Conservation (phyloP, 306 rosid species). For the Alnus rubra region DNA sequence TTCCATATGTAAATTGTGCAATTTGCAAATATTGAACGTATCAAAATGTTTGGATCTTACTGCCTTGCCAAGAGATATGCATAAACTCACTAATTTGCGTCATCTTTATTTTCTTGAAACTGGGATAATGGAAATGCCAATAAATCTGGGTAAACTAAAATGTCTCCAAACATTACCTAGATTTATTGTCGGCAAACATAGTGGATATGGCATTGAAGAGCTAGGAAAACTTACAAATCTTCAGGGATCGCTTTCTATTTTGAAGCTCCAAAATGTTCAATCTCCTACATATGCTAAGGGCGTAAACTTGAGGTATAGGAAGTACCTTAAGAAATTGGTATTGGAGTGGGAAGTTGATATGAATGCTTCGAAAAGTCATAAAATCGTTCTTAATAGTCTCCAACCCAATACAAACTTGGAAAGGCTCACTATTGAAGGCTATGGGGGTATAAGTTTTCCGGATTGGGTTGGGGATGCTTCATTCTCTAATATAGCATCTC, state of each 20-base stretch:
- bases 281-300: no score
- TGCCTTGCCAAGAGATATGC: not conserved
- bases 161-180: not conserved
- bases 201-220: conserved; percentile 11
- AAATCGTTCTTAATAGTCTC: no score
- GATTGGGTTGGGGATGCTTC: no score
- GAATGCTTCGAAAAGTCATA: not conserved
- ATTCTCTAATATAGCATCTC: no score
- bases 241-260: no score
- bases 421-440: no score
- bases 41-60: not conserved
- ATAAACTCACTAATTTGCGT: not conserved
- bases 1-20: not conserved
- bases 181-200: not conserved
- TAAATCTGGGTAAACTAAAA: not conserved
- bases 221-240: not conserved
- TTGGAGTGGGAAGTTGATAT: not conserved
- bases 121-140: not conserved
- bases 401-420: no score
- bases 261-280: no score
- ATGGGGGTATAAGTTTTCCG: no score
- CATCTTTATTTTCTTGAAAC: not conserved
- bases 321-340: not conserved
- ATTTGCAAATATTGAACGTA: conserved; percentile 1
- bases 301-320: not conserved